A percentile compares a stretch with the other conserved stretches of the same genome.
phyloP scores from a whole-genome alignment of 805 yeast genomes.

The Spathaspora passalidarum region DNA sequence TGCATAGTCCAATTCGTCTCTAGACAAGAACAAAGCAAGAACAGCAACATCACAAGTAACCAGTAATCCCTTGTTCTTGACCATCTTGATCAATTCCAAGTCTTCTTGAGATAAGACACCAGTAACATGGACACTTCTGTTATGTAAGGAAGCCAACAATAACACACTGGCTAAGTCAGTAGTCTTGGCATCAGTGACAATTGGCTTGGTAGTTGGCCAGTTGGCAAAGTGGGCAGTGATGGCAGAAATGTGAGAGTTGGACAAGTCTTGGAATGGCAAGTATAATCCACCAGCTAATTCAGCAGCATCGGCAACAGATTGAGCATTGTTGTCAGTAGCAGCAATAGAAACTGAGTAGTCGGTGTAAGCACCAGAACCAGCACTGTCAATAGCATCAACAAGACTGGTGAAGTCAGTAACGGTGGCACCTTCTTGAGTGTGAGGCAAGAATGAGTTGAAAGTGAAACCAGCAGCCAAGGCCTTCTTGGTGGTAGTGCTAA shows the following conservation, averaged over 20 bases:
- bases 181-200: slow-evolving; percentile 87
- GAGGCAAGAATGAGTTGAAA: slow-evolving; percentile 76
- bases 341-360: slow-evolving; percentile 83
- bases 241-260: slow-evolving; percentile 67
- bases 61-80: slow-evolving; percentile 74
- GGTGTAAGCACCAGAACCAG: slow-evolving; percentile 63
- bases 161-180: slow-evolving; percentile 91
- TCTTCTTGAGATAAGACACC: slow-evolving; percentile 81
- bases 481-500: slow-evolving; percentile 65
- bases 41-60: slow-evolving; percentile 91
- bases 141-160: slow-evolving; percentile 83
- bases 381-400: slow-evolving; percentile 57
- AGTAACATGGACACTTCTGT: slow-evolving; percentile 82
- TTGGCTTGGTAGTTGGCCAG: slow-evolving; percentile 84
- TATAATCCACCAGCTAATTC: slow-evolving; percentile 72
- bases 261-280: slow-evolving; percentile 74
- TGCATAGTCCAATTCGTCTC: slow-evolving; percentile 63
- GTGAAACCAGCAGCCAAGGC: slow-evolving; percentile 87
- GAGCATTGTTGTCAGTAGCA: slow-evolving; percentile 69
- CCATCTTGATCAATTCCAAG: slow-evolving; percentile 76
- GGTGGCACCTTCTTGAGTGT: slow-evolving; percentile 58
- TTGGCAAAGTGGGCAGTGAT: slow-evolving; percentile 74
- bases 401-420: slow-evolving; percentile 66
- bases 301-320: slow-evolving; percentile 59
- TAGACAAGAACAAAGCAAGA: slow-evolving; percentile 71